Evolutionary conservation across 129 eudicot genomes (phyloP).

Genomic region (carrot (Daucus carota)): DH1_v3.0 NC_030382.2:52647001-52647500

Average conservation of each 20-base stretch:
- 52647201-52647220: not conserved
- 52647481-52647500: not conserved
- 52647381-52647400: conserved; percentile 96
- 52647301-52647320: conserved; percentile 70
- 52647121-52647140: not conserved
- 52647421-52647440: not conserved
- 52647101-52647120: no score
- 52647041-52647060: not conserved
- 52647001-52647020: not conserved
- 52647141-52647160: not conserved
- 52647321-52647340: conserved; percentile 63
- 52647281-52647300: conserved; percentile 98
- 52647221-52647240: not conserved
- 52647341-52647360: conserved; percentile 93
- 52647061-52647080: not conserved
- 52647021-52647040: not conserved
- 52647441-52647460: not conserved
- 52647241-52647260: not conserved
- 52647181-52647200: not conserved
- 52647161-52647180: not conserved
- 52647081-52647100: not conserved
- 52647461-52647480: not conserved
- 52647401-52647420: not conserved
- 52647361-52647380: conserved; percentile 73
- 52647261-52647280: not conserved